phyloP scores from a whole-genome alignment of 192 early-diverging fungal genomes.

The Linderina pennispora region DNA sequence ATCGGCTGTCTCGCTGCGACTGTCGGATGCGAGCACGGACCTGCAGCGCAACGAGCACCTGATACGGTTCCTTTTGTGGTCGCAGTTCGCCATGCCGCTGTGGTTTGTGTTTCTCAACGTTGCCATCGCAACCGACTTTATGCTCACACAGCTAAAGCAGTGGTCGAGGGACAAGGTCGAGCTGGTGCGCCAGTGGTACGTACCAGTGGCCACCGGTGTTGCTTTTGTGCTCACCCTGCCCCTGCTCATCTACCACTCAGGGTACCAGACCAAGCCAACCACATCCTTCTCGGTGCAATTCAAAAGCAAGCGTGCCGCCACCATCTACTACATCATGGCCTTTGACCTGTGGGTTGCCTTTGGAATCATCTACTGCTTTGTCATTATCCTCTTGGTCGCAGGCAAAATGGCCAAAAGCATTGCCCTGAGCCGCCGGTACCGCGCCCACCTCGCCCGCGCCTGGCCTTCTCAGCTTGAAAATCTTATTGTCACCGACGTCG shows the following conservation, averaged over 20 bases:
- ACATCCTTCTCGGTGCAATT: constrained; percentile 46
- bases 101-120: constrained; percentile 47
- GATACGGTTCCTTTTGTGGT: constrained; percentile 39
- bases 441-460: constrained; percentile 3
- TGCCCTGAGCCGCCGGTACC: constrained; percentile 19
- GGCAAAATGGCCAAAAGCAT: too few relatives aligned
- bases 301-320: constrained; percentile 37
- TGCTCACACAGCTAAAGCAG: constrained; percentile 32
- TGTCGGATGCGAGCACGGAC: constrained; percentile 18
- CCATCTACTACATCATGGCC: constrained; percentile 41
- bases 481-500: too few relatives aligned
- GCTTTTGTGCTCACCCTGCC: constrained; percentile 37
- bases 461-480: constrained; percentile 1
- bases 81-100: constrained; percentile 45
- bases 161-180: constrained; percentile 17
- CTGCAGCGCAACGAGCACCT: constrained; percentile 34
- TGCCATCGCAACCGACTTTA: constrained; percentile 37
- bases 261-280: constrained; percentile 27
- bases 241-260: constrained; percentile 37
- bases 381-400: constrained; percentile 33
- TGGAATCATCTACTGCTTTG: constrained; percentile 41
- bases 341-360: constrained; percentile 45
- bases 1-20: constrained; percentile 35
- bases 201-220: constrained; percentile 22
- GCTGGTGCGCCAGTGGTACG: constrained; percentile 34